Evolutionary conservation across 2,329 filamentous ascomycete genomes (phyloP), one percentile per base, ranked within the genome.

Genomic region (Blumeria hordei): DNA sequence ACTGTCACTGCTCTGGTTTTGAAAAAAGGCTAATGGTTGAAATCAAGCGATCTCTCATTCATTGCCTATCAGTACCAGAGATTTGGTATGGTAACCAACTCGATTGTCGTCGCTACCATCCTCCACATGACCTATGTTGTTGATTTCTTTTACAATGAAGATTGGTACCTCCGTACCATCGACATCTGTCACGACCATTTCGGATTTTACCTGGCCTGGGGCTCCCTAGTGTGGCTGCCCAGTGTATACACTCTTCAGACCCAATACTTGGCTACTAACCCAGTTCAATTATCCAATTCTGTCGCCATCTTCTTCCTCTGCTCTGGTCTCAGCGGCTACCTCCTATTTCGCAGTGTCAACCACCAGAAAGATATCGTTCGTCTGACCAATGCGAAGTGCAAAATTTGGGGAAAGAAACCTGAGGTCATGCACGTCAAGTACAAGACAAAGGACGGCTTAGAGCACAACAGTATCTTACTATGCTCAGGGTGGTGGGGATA

Each of bases 111-210:
- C 8, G 66, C 71, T 8, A 68, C 68, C 6, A 63, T 70, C 35
- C 64, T 74, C 1, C 72, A 74, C 56, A 60, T 63, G 0, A 59
- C 72, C 7, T 73, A 74, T 53, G 68, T 72, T 7, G 58, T 72
- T 0, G 71, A 74, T 50, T 73, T 74, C 55, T 74, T 74, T 53
- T 62, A 69, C 51, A 72, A 73, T 7, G 72, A 73, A 58, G 66
- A 68, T 11, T 74, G 71, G 71, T 72, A 73, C 57, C 62, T 71
- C 43, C 63, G 67, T 32, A 70, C 69, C 14, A 68, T 70, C 21
- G 67, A 70, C 53, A 70, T 71, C 45, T 64, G 64, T 51, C 67
- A 70, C 55, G 68, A 71, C 54, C 69, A 70, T 57, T 69, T 69
- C 53, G 67, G 69, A 0, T 70, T 69, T 59, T 69, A 70, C 57